Evolutionary conservation across 2,329 filamentous ascomycete genomes (phyloP), one percentile per base, ranked within the genome.

Genomic region (Westerdykella ornata): DNA sequence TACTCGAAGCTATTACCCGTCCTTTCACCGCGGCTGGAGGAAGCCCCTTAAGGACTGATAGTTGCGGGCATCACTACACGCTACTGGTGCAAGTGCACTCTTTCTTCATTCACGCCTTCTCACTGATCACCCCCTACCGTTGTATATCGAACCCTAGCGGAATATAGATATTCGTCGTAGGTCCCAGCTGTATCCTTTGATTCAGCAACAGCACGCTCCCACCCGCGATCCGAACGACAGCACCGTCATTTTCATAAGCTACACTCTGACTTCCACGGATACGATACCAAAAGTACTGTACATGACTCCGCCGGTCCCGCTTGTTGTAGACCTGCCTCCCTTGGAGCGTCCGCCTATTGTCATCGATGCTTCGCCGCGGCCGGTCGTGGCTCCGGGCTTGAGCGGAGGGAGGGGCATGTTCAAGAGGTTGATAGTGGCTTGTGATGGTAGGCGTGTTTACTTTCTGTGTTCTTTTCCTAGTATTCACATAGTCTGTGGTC

Each of bases 401-500:
- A 65, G 61, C 30, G 58, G 61, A 11, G 61, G 61, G 28, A 51
- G 61, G 44, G 61, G 61, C 29, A 65, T 65, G 61, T 65, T 65
- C 47, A 68, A 68, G 48, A 58, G 64, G 40, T 42, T 68, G 37
- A 65, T 68, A 39, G 63, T 68, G 34, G 64, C 63, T 19, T 67
- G 64, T 50, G 65, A 68, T 50, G 65, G 65, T 49, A 46, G 39
- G 51, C 48, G 15, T 15, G 33, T 22, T 30, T 1, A 26, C 8
- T 9, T 9, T 11, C 3, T 26, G 3, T 4, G 22, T 26, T 22
- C 22, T 26, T 26, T 11, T 11, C 12, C 22, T 9, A 30, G 41
- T 2, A 33, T 17, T 6, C 17, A 34, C 20, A 28, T n/a, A 37
- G 15, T 16, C 14, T 19, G 20, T 35, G 34, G 29, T 18, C 26